Conservation (phyloP, 2,329 filamentous ascomycete species). For the Fusarium burgessii region DNA sequence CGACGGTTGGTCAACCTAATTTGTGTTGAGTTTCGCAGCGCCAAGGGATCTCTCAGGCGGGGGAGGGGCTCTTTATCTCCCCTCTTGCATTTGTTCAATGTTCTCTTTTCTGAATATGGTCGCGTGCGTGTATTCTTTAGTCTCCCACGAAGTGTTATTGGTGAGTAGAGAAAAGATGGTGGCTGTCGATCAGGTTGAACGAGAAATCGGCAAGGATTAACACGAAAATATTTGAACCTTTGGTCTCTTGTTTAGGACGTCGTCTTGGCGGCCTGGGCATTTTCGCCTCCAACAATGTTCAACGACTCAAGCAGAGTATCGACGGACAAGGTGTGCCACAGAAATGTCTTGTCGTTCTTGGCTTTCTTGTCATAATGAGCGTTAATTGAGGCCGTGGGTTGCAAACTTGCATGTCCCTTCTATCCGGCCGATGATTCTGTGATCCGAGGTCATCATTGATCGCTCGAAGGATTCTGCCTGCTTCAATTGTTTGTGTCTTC, state of each 20-base stretch:
- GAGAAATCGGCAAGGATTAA: slow-evolving; percentile 15
- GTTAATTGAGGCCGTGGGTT: background rate
- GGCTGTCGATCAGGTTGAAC: slow-evolving; percentile 13
- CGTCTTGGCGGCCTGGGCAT: slow-evolving; percentile 35
- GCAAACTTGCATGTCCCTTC: slow-evolving; percentile 15
- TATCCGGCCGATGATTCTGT: slow-evolving; percentile 21
- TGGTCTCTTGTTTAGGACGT: slow-evolving; percentile 6
- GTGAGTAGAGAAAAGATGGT: background rate
- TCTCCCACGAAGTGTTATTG: slow-evolving; percentile 1
- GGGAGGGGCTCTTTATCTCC: slow-evolving; percentile 23
- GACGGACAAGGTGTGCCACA: slow-evolving; percentile 15
- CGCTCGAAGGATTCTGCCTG: background rate
- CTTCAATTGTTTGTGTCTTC: background rate
- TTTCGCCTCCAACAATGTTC: slow-evolving; percentile 18
- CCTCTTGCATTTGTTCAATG: background rate
- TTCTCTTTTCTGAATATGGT: slow-evolving; percentile 30
- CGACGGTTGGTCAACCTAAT: slow-evolving; percentile 1
- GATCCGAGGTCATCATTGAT: slow-evolving; percentile 33
- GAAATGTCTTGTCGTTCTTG: slow-evolving; percentile 20
- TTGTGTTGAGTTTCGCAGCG: slow-evolving; percentile 6
- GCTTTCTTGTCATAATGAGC: slow-evolving; percentile 27
- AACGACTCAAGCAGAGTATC: slow-evolving; percentile 12
- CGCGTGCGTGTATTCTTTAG: slow-evolving; percentile 24
- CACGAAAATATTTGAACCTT: slow-evolving; percentile 3
- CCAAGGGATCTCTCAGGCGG: slow-evolving; percentile 29